Conservation (phyloP, 805 yeast genomes). For the Pichia occidentalis region DNA sequence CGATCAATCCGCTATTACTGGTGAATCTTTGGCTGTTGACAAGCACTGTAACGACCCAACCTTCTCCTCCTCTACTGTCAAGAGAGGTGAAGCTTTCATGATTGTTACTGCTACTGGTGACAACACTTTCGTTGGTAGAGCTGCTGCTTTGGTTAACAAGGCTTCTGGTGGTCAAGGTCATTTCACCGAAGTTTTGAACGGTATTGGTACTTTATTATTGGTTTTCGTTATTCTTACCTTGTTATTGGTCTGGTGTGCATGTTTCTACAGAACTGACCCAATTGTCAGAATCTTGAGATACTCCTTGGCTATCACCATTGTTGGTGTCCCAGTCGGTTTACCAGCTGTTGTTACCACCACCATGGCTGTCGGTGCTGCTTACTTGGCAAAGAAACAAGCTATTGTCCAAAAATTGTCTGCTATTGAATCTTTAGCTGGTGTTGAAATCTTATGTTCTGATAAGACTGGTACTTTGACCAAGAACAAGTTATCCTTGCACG, state of each 20-base stretch:
- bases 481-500: conserved; percentile 86
- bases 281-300: conserved; percentile 78
- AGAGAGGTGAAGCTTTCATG: conserved; percentile 89
- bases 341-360: conserved; percentile 95
- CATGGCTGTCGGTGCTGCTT: conserved; percentile 97
- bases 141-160: conserved; percentile 87
- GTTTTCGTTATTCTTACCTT: conserved; percentile 77
- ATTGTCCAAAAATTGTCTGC: conserved; percentile 91
- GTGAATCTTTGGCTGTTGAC: conserved; percentile 90
- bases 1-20: conserved; percentile 91
- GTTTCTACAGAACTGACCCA: conserved; percentile 78
- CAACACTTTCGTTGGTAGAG: conserved; percentile 86
- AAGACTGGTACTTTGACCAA: conserved; percentile 93
- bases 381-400: conserved; percentile 89
- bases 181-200: conserved; percentile 89
- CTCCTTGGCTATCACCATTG: conserved; percentile 85
- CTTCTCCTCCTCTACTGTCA: conserved; percentile 83
- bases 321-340: conserved; percentile 94
- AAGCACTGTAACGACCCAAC: conserved; percentile 75
- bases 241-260: conserved; percentile 77
- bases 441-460: conserved; percentile 90
- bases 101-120: conserved; percentile 88
- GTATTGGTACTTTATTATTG: conserved; percentile 83
- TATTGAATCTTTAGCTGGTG: conserved; percentile 92
- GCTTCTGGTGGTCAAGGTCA: conserved; percentile 86